Percentiles rank a stretch among this genome's conserved stretches.
Evolutionary conservation across 2,329 filamentous ascomycete genomes (phyloP).

Genomic region (Ramichloridium luteum): DNA sequence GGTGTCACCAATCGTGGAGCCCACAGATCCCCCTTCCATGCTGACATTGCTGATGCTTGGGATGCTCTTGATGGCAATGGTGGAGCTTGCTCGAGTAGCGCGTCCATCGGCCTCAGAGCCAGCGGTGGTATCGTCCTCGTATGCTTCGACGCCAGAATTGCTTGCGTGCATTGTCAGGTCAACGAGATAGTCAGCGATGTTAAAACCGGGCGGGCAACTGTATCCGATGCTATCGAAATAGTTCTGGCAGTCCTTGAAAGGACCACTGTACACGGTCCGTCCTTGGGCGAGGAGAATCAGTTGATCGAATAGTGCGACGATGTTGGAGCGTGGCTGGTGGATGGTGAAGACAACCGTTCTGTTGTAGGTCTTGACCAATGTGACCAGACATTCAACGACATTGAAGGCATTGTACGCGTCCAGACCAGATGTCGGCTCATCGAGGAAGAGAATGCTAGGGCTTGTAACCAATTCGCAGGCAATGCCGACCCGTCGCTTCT

Average conservation of each 20-base stretch:
- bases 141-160: slow-evolving; percentile 37
- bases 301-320: slow-evolving; percentile 90
- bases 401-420: slow-evolving; percentile 98
- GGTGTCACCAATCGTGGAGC: slow-evolving; percentile 28
- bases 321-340: slow-evolving; percentile 94
- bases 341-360: slow-evolving; percentile 97
- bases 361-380: slow-evolving; percentile 89
- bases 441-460: slow-evolving; percentile 90
- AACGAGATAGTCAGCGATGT: slow-evolving; percentile 95
- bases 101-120: slow-evolving; percentile 48
- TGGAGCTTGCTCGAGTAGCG: slow-evolving; percentile 72
- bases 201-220: slow-evolving; percentile 88
- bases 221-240: slow-evolving; percentile 93
- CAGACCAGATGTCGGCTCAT: slow-evolving; percentile 90
- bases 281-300: slow-evolving; percentile 84
- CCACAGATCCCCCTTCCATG: slow-evolving; percentile 40
- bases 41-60: slow-evolving; percentile 70
- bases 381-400: slow-evolving; percentile 90
- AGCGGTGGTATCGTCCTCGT: slow-evolving; percentile 37
- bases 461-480: slow-evolving; percentile 96
- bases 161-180: slow-evolving; percentile 96
- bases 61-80: slow-evolving; percentile 78
- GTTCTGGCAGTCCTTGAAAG: slow-evolving; percentile 73
- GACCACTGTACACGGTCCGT: slow-evolving; percentile 83
- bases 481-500: slow-evolving; percentile 91